These are phyloP conservation scores for Leccinum disarticulatum DNA, from an alignment of 768 basidiomycete species.

Conservation along the genomic window DNA sequence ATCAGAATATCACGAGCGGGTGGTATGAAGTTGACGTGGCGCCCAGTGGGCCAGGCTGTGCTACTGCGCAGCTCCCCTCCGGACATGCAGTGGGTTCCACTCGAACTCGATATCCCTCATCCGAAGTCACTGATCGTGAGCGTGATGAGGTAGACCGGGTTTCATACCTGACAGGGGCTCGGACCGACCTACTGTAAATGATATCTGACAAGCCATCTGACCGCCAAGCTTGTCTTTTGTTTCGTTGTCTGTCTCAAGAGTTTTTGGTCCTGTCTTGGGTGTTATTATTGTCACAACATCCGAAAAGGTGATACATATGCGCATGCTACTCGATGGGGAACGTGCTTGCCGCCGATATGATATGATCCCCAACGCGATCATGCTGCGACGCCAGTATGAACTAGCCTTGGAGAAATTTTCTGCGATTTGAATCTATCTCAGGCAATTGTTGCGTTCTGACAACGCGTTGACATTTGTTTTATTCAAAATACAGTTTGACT, in stretches of 20 bases:
- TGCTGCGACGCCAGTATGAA: background rate
- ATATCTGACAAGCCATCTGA: background rate
- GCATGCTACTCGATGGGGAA: too few relatives aligned
- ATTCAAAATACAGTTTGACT: background rate
- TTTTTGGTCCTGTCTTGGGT: background rate
- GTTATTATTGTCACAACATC: too few relatives aligned
- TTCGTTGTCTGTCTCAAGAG: background rate
- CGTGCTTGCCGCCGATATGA: background rate
- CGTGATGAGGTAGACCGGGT: background rate
- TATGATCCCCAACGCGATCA: background rate
- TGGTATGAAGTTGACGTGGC: background rate
- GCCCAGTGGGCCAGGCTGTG: background rate
- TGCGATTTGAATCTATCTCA: background rate
- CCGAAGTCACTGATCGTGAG: background rate
- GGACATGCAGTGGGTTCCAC: background rate
- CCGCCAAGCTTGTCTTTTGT: background rate
- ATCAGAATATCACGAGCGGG: background rate
- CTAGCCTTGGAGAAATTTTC: background rate
- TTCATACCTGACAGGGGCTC: background rate
- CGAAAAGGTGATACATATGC: too few relatives aligned
- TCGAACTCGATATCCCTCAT: background rate
- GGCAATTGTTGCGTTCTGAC: background rate
- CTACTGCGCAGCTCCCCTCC: background rate
- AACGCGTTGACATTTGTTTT: background rate
- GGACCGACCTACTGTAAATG: background rate